Percentiles rank a stretch among this genome's conserved stretches.
These are phyloP conservation scores for Alternaria brassicae DNA, from an alignment of 2,329 filamentous ascomycete species.

Conservation along the genomic window DNA sequence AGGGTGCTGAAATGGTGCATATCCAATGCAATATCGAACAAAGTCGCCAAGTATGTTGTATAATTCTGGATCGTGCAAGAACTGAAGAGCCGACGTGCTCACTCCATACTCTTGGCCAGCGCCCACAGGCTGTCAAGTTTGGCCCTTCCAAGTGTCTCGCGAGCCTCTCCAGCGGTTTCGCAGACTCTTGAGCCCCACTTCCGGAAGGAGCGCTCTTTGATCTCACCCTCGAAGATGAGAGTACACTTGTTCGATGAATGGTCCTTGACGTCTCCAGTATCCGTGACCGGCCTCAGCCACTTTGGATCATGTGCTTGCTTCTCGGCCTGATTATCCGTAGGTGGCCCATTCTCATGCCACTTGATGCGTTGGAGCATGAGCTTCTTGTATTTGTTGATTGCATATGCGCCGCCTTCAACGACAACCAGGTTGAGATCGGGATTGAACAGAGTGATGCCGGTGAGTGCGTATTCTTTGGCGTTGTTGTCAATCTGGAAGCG, in stretches of 20 bases:
- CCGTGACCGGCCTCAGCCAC: conserved; percentile 83
- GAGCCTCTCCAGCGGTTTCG: conserved; percentile 88
- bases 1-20: neutral
- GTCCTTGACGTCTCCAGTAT: conserved; percentile 79
- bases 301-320: conserved; percentile 68
- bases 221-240: conserved; percentile 89
- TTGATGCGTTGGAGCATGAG: conserved; percentile 92
- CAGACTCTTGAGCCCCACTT: conserved; percentile 89
- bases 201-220: conserved; percentile 79
- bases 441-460: conserved; percentile 90
- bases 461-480: conserved; percentile 85
- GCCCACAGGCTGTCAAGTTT: conserved; percentile 98
- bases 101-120: conserved; percentile 71
- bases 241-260: conserved; percentile 81
- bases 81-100: neutral
- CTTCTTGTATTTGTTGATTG: conserved; percentile 85
- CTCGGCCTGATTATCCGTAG: conserved; percentile 64
- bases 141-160: conserved; percentile 76
- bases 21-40: neutral
- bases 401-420: conserved; percentile 87
- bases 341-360: conserved; percentile 87
- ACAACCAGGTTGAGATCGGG: conserved; percentile 88
- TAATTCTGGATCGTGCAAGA: neutral
- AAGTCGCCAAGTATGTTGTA: neutral
- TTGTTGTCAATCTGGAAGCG: conserved; percentile 93